phyloP scores from a whole-genome alignment of 2,329 filamentous ascomycete genomes.

The Fusarium agapanthi region DNA sequence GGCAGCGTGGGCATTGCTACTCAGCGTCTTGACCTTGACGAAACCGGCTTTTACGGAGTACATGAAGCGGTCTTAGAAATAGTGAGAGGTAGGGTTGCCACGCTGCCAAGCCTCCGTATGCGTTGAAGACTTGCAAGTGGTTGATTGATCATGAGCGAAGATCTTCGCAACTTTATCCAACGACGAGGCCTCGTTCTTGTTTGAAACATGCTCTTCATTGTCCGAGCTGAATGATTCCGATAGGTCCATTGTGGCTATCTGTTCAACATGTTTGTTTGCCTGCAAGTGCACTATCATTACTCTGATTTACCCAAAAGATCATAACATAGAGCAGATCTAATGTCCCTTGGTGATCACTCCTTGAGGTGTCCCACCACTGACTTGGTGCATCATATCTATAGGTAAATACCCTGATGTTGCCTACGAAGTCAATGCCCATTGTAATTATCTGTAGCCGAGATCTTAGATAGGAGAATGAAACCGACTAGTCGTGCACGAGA shows the following conservation, averaged over 20 bases:
- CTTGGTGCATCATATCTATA: neutral
- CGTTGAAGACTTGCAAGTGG: neutral
- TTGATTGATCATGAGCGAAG: constrained; percentile 15
- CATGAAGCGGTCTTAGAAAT: constrained; percentile 14
- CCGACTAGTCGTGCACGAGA: constrained; percentile 7
- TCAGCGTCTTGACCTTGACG: constrained; percentile 19
- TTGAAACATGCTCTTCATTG: constrained; percentile 11
- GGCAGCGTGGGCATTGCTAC: constrained; percentile 2
- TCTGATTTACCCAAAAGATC: neutral
- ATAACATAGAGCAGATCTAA: neutral
- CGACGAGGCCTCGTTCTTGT: constrained; percentile 11
- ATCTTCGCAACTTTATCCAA: constrained; percentile 14
- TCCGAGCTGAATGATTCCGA: neutral
- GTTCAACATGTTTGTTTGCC: neutral
- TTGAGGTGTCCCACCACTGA: neutral
- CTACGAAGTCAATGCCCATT: neutral
- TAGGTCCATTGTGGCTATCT: neutral
- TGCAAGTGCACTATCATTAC: neutral
- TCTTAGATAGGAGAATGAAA: constrained; percentile 9
- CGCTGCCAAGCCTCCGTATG: constrained; percentile 8
- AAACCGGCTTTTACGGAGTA: constrained; percentile 18
- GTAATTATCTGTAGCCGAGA: constrained; percentile 9
- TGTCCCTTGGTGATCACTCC: neutral
- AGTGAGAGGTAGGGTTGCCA: constrained; percentile 16
- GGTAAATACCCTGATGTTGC: neutral